Evolutionary conservation across 2,329 filamentous ascomycete genomes (phyloP).

Genomic region (Paradendryphiella salina): DNA sequence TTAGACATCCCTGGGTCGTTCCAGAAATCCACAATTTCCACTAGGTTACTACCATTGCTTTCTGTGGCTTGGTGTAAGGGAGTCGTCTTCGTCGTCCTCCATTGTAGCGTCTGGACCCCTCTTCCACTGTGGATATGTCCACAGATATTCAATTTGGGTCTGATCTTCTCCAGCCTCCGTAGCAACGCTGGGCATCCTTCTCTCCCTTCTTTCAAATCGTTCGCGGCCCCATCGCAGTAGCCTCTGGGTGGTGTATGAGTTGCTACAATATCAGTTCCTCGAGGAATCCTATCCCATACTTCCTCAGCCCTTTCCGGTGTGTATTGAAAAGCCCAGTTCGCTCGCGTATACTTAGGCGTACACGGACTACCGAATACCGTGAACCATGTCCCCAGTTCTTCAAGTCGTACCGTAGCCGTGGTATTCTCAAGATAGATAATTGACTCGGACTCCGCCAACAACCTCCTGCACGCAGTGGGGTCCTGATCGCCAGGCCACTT

Average conservation of each 20-base stretch:
- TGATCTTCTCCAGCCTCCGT: constrained; percentile 61
- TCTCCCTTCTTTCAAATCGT: constrained; percentile 26
- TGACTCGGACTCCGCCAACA: constrained; percentile 56
- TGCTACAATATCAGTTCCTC: constrained; percentile 66
- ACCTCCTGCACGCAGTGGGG: constrained; percentile 56
- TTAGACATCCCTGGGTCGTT: constrained; percentile 60
- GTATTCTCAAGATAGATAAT: constrained; percentile 69
- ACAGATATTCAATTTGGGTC: constrained; percentile 68
- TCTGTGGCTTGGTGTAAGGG: background rate
- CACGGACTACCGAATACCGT: constrained; percentile 73
- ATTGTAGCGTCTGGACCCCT: constrained; percentile 65
- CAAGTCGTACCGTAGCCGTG: constrained; percentile 58
- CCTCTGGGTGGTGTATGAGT: constrained; percentile 69
- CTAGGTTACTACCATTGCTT: constrained; percentile 44
- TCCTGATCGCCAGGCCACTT: constrained; percentile 62
- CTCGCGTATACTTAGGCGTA: constrained; percentile 55
- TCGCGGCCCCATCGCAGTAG: constrained; percentile 57
- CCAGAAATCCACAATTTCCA: constrained; percentile 56
- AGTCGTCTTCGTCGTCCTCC: constrained; percentile 52
- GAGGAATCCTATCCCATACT: constrained; percentile 66
- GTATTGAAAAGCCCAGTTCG: constrained; percentile 71
- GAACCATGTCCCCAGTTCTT: constrained; percentile 63
- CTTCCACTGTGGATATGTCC: constrained; percentile 73
- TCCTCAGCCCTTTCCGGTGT: constrained; percentile 45
- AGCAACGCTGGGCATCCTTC: constrained; percentile 65